Conservation (phyloP, 805 yeast genomes). For the Candida awuae region DNA sequence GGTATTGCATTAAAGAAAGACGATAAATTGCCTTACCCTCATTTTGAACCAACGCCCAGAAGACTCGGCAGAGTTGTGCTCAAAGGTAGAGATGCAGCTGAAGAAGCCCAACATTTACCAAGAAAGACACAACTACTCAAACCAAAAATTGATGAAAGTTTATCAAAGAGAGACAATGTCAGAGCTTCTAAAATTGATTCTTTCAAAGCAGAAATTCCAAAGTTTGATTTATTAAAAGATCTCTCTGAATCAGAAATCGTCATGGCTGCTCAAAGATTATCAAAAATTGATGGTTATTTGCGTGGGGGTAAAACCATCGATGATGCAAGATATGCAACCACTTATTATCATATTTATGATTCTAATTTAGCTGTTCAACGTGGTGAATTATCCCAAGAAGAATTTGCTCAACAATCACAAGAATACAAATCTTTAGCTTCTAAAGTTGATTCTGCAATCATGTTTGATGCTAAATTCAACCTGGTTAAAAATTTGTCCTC, state of each 20-base stretch:
- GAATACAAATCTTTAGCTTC: slow-evolving; percentile 33
- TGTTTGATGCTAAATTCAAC: slow-evolving; percentile 39
- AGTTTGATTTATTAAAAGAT: slow-evolving; percentile 19
- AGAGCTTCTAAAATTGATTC: slow-evolving; percentile 27
- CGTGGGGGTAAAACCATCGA: slow-evolving; percentile 48
- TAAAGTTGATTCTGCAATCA: slow-evolving; percentile 36
- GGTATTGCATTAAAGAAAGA: slow-evolving; percentile 74
- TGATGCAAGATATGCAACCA: slow-evolving; percentile 55
- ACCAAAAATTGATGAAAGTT: slow-evolving; percentile 39
- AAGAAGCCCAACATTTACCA: slow-evolving; percentile 54
- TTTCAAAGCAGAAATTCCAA: slow-evolving; percentile 28
- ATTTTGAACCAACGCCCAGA: slow-evolving; percentile 81
- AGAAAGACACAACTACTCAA: slow-evolving; percentile 59
- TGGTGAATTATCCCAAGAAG: slow-evolving; percentile 29
- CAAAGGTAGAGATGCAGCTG: slow-evolving; percentile 41
- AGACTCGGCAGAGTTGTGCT: slow-evolving; percentile 68
- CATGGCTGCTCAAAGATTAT: slow-evolving; percentile 45
- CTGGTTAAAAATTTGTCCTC: slow-evolving; percentile 33
- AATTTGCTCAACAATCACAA: slow-evolving; percentile 16
- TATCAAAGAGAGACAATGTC: slow-evolving; percentile 33
- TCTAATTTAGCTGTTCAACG: slow-evolving; percentile 33
- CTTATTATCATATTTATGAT: slow-evolving; percentile 41
- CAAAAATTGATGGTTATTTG: slow-evolving; percentile 44
- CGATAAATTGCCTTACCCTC: slow-evolving; percentile 71
- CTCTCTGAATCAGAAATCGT: slow-evolving; percentile 24